These are phyloP conservation scores for Chaetothyriales sp. DNA, from an alignment of 2,329 filamentous ascomycete genomes.

Conservation along the genomic window DNA sequence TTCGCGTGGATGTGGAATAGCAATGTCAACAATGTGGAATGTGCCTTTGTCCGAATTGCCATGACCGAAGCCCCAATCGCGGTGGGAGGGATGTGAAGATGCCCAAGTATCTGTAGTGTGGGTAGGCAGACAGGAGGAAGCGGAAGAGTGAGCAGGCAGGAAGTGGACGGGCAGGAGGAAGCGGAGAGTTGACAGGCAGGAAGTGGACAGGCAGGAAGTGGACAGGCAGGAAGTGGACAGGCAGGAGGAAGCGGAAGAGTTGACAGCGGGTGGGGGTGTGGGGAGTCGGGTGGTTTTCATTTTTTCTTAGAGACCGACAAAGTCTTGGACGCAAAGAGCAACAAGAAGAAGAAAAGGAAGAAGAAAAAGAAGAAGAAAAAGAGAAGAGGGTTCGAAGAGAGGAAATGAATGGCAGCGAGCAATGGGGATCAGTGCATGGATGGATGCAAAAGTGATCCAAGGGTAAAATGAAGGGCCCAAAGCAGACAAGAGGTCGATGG, in stretches of 20 bases:
- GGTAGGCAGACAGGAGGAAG: neutral
- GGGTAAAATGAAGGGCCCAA: too few relatives aligned
- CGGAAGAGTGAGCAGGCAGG: neutral
- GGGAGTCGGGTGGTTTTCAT: neutral
- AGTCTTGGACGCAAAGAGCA: neutral
- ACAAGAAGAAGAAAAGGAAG: neutral
- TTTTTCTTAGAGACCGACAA: neutral
- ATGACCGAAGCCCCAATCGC: neutral
- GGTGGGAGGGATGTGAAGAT: neutral
- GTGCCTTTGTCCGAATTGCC: conserved; percentile 1
- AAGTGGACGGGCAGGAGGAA: too few relatives aligned
- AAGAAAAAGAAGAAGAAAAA: neutral
- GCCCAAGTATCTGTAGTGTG: neutral
- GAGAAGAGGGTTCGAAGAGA: too few relatives aligned
- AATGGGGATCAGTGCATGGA: too few relatives aligned
- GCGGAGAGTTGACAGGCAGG: too few relatives aligned
- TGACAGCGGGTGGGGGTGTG: too few relatives aligned
- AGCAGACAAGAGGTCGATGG: too few relatives aligned
- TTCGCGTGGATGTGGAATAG: neutral
- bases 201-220: too few relatives aligned
- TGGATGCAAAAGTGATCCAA: too few relatives aligned
- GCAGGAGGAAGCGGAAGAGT: neutral
- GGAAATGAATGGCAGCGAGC: too few relatives aligned
- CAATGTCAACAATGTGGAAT: neutral
- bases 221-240: too few relatives aligned